Percentiles rank a stretch among this genome's conserved stretches.
These are phyloP conservation scores for Pseudopyrenochaeta lycopersici DNA, from an alignment of 2,329 filamentous ascomycete genomes.

Conservation along the genomic window DNA sequence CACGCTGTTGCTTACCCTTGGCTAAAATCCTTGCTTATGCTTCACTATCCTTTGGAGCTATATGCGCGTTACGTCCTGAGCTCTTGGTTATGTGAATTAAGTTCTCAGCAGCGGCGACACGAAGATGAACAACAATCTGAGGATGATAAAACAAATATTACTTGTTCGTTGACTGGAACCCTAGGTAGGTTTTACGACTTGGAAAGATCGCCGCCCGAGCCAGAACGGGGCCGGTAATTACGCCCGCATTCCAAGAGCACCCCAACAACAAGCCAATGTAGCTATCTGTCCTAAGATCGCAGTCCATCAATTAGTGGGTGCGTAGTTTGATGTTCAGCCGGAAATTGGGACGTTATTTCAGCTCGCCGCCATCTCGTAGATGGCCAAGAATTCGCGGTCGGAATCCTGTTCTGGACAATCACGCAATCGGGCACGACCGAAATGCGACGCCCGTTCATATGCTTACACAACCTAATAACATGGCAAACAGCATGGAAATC, in stretches of 20 bases:
- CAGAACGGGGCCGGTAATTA: no score
- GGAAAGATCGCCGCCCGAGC: no score
- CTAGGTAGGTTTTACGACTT: no score
- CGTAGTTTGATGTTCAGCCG: not conserved
- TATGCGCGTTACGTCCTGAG: not conserved
- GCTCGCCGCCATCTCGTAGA: not conserved
- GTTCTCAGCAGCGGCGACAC: not conserved
- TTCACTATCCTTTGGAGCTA: not conserved
- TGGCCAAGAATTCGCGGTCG: not conserved
- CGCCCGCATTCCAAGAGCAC: no score
- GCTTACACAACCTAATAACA: not conserved
- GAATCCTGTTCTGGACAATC: not conserved
- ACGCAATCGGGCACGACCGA: not conserved
- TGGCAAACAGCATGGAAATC: not conserved
- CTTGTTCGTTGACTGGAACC: no score
- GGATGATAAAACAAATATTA: no score
- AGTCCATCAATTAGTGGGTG: not conserved
- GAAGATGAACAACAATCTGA: not conserved
- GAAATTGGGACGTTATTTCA: not conserved
- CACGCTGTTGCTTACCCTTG: constrained; percentile 20
- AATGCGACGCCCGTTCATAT: not conserved
- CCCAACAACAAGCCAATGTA: not conserved
- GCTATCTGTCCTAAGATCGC: not conserved
- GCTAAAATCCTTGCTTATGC: constrained; percentile 5
- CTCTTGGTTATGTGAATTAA: not conserved